phyloP scores from a whole-genome alignment of 352 stramenopile species.

The Pythium aristosporum region DNA sequence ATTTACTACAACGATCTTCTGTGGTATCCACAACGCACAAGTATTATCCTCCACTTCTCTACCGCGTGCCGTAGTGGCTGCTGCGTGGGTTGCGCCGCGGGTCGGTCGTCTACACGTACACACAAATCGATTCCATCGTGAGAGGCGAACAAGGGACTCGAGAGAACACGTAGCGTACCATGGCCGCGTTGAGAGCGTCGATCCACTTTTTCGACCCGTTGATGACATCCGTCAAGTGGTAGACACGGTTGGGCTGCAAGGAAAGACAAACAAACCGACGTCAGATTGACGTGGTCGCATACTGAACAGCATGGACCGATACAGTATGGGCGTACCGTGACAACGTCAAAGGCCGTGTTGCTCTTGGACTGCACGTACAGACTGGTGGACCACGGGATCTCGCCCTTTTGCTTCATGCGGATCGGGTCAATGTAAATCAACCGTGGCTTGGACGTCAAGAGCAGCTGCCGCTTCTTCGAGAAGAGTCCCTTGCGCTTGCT shows the following conservation, averaged over 20 bases:
- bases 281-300: neutral
- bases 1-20: neutral
- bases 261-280: neutral
- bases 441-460: slow-evolving; percentile 81
- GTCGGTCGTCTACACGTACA: slow-evolving; percentile 12
- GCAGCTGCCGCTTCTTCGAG: slow-evolving; percentile 87
- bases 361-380: slow-evolving; percentile 88
- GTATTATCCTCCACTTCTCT: neutral
- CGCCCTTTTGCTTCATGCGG: slow-evolving; percentile 89
- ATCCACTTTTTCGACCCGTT: slow-evolving; percentile 91
- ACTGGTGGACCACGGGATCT: slow-evolving; percentile 85
- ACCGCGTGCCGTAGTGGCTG: slow-evolving; percentile 17
- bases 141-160: neutral
- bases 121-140: neutral
- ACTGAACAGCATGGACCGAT: too few relatives aligned
- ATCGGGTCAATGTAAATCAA: slow-evolving; percentile 91
- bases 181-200: slow-evolving; percentile 82
- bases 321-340: slow-evolving; percentile 49
- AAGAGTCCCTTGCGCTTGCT: slow-evolving; percentile 89
- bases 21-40: too few relatives aligned
- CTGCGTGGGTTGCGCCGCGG: slow-evolving; percentile 21
- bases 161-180: slow-evolving; percentile 25
- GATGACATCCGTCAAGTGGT: slow-evolving; percentile 87
- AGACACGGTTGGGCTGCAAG: slow-evolving; percentile 79
- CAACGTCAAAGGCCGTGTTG: slow-evolving; percentile 80